A percentile compares a stretch with the other conserved stretches of the same genome.
Conservation (phyloP, 495 filamentous ascomycete species). For the Daldinia vernicosa region DNA sequence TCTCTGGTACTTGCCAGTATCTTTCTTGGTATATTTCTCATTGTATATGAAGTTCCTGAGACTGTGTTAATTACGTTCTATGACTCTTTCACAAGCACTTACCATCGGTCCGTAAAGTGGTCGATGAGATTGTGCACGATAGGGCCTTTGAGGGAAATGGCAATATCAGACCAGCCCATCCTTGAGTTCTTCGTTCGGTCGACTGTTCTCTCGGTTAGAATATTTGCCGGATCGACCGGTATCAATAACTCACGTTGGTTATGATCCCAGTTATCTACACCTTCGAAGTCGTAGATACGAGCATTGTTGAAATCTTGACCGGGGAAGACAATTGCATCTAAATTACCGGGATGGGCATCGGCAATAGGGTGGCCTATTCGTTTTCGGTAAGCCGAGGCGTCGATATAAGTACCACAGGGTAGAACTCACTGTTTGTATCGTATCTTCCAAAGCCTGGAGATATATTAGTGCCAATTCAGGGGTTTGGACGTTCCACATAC, state of each 20-base stretch:
- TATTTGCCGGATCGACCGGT: not conserved
- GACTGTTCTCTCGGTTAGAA: constrained; percentile 55
- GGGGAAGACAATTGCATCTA: constrained; percentile 79
- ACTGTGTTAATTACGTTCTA: constrained; percentile 8
- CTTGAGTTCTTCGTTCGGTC: constrained; percentile 79
- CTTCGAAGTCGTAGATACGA: constrained; percentile 83
- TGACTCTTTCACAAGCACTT: not conserved
- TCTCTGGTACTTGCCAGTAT: constrained; percentile 67
- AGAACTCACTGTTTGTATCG: constrained; percentile 63
- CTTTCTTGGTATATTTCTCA: constrained; percentile 77
- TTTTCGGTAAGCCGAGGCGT: constrained; percentile 40
- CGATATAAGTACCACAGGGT: not conserved
- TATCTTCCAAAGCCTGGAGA: constrained; percentile 65
- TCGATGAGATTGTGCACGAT: constrained; percentile 77
- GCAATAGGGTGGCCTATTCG: constrained; percentile 75
- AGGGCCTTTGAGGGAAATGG: constrained; percentile 80
- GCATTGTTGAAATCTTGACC: constrained; percentile 98
- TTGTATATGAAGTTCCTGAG: constrained; percentile 83
- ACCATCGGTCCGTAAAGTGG: constrained; percentile 89
- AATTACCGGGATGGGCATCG: constrained; percentile 82
- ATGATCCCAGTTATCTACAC: constrained; percentile 82
- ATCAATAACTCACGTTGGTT: constrained; percentile 69
- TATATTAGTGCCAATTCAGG: constrained; percentile 22
- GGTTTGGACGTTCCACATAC: constrained; percentile 41
- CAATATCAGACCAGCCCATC: constrained; percentile 96